phyloP scores from a whole-genome alignment of 305 asterid genomes.

The Fraxinus baroniana region DNA sequence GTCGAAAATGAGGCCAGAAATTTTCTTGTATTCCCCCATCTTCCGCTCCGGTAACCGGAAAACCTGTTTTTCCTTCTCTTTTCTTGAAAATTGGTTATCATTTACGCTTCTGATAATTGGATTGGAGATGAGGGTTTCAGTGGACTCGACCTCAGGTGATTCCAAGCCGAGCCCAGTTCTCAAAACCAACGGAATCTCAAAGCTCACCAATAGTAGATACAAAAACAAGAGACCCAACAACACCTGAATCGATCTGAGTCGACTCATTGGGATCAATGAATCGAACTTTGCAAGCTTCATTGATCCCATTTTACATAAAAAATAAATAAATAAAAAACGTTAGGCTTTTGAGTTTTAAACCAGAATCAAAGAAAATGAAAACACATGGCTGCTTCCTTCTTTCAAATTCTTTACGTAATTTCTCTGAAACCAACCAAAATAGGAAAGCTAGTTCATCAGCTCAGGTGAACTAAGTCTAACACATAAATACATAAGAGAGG shows the following conservation, averaged over 20 bases:
- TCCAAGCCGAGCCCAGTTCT: conserved; percentile 60
- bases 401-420: not conserved
- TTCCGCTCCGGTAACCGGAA: conserved; percentile 33
- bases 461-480: conserved; percentile 19
- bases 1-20: conserved; percentile 66
- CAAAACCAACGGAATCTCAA: conserved; percentile 79
- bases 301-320: conserved; percentile 26
- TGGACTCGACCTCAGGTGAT: conserved; percentile 43
- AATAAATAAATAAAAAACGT: not conserved
- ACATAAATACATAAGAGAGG: not conserved
- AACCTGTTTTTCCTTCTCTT: conserved; percentile 34
- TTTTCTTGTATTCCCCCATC: conserved; percentile 48
- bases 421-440: not conserved
- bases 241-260: conserved; percentile 80
- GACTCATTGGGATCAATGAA: conserved; percentile 68
- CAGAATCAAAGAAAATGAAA: not conserved
- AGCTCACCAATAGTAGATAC: conserved; percentile 60
- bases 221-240: conserved; percentile 56
- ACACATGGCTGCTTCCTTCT: conserved; percentile 2
- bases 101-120: conserved; percentile 32
- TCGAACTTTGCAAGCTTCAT: conserved; percentile 64
- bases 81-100: conserved; percentile 32
- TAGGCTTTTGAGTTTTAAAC: conserved; percentile 13
- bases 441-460: conserved; percentile 26
- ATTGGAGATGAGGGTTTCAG: conserved; percentile 31